Conservation (phyloP, 768 basidiomycete genomes). For the Tulasnella sp. region DNA sequence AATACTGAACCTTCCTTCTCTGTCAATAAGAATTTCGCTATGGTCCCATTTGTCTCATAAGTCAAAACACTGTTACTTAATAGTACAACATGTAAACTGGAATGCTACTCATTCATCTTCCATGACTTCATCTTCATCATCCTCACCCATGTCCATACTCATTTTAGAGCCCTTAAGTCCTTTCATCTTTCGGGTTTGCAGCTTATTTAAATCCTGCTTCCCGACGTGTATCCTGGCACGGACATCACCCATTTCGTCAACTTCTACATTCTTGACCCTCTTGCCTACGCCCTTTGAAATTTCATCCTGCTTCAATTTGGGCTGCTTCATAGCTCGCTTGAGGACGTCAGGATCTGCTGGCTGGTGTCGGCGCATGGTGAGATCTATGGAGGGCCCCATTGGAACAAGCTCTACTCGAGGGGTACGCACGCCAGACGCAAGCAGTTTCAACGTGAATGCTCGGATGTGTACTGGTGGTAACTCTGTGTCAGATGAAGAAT, state of each 20-base stretch:
- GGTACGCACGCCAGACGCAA: constrained; percentile 61
- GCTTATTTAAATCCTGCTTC: constrained; percentile 71
- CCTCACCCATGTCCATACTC: constrained; percentile 19
- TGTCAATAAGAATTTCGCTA: not conserved
- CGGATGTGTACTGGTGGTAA: constrained; percentile 84
- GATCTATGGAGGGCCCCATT: constrained; percentile 87
- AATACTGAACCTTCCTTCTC: too few relatives aligned
- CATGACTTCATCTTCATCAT: constrained; percentile 19
- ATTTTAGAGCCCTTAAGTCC: constrained; percentile 45
- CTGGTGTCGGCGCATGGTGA: constrained; percentile 61
- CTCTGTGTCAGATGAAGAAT: constrained; percentile 22
- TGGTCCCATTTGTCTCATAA: not conserved
- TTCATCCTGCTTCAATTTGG: constrained; percentile 80
- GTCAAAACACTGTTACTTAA: not conserved
- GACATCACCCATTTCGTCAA: constrained; percentile 96
- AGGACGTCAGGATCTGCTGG: constrained; percentile 64
- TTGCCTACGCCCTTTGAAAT: constrained; percentile 80
- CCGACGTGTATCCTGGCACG: constrained; percentile 80
- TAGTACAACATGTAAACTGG: not conserved
- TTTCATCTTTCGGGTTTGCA: constrained; percentile 96
- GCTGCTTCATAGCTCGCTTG: constrained; percentile 67
- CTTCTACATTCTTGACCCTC: constrained; percentile 88
- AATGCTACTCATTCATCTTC: constrained; percentile 13
- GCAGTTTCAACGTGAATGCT: constrained; percentile 62
- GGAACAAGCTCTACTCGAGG: constrained; percentile 72